phyloP scores from a whole-genome alignment of 1,284 basidiomycete genomes.

The Leccinum discolor region DNA sequence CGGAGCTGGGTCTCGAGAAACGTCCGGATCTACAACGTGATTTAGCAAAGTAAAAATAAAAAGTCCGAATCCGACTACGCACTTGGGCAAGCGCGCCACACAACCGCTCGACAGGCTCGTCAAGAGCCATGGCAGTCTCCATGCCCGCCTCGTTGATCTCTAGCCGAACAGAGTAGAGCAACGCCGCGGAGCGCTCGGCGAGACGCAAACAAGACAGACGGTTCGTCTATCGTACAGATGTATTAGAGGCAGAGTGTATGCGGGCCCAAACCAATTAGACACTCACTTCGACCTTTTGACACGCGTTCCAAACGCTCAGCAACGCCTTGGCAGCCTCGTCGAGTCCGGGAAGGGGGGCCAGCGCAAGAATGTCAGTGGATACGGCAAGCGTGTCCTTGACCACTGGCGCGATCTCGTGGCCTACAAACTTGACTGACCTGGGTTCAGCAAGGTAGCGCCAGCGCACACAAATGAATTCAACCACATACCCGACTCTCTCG shows the following conservation, averaged over 20 bases:
- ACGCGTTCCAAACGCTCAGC: conserved; percentile 61
- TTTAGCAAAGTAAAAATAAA: neutral
- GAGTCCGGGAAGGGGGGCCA: conserved; percentile 60
- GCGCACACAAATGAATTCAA: neutral
- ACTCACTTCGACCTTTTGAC: conserved; percentile 63
- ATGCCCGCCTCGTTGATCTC: conserved; percentile 44
- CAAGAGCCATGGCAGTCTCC: conserved; percentile 12
- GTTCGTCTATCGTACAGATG: conserved; percentile 47
- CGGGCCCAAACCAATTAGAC: neutral
- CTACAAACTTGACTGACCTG: conserved; percentile 17
- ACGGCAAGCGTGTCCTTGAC: conserved; percentile 24
- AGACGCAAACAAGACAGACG: conserved; percentile 49
- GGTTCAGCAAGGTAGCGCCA: conserved; percentile 3
- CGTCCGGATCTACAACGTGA: conserved; percentile 37
- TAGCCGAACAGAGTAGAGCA: conserved; percentile 45
- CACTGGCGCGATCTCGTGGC: conserved; percentile 22
- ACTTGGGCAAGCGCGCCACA: conserved; percentile 43
- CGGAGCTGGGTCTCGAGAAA: conserved; percentile 62
- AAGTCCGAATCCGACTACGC: conserved; percentile 21
- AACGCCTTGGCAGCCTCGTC: conserved; percentile 51
- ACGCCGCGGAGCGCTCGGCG: conserved; percentile 53
- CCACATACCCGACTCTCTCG: conserved; percentile 24
- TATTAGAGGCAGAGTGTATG: conserved; percentile 2
- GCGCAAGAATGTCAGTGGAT: conserved; percentile 45
- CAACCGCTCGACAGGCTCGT: conserved; percentile 44